Base-by-base conservation (phyloP, 805 yeast genomes). In the Zygotorulaspora florentina region DNA sequence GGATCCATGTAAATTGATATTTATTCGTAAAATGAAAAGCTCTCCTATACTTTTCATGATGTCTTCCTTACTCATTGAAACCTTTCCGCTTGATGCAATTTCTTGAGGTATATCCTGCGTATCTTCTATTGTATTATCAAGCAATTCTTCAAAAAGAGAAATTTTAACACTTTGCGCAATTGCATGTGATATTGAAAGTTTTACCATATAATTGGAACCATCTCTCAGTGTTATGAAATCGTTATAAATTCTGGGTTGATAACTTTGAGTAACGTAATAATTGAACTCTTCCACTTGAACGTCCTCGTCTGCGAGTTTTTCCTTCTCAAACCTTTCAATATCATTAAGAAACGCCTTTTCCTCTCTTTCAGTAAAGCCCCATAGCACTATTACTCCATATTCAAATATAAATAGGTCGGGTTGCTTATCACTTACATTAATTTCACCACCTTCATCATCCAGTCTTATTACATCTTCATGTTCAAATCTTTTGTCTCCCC, bases 41-140 rank as follows among this genome's bases (percentile, higher is more conserved):
- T 93, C 98, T 10, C 99, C 99, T 46, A 93, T 93, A 47, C 93
- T 84, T 69, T 89, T 93, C 98, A 93, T 93, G 46, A 93, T 93
- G 56, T 90, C 96, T 56, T 84, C 91, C 58, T 96, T 80, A 25
- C 84, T 80, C 97, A 93, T 89, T 54, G 85, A 87, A 44, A 93
- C 96, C 64, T 90, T 90, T 60, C 99, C 99, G 9, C 93, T 83
- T 29, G 81, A 80, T 1, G 99, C 97, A 61, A 93, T 87, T 65
- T 90, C 96, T 59, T 87, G 95, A 2, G 99, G 99, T 41, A 93
- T 89, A 58, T 90, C 96, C 62, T 91, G 96, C 1, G 98, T 93
- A 62, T 89, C 97, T 63, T 89, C 96, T 60, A 93, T 93, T 2
- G 99, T 93, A 64, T 90, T 90, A 67, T 91, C 96, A 10, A 93